Percentiles rank a stretch among this genome's conserved stretches.
Evolutionary conservation across 2,329 filamentous ascomycete genomes (phyloP).

Genomic region (Pyrenophora seminiperda): DNA sequence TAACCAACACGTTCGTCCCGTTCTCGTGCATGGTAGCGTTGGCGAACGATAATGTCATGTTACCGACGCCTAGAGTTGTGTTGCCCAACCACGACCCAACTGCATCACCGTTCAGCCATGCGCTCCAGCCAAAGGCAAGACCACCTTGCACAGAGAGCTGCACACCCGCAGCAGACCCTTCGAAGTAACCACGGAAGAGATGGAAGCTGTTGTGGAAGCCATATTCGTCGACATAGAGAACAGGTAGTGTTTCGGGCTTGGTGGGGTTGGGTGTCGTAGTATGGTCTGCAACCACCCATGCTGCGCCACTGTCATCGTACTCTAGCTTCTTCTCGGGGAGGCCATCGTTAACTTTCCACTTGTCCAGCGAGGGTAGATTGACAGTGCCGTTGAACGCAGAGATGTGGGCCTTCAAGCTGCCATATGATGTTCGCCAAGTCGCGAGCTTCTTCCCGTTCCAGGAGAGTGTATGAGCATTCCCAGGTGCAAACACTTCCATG

Average conservation of each 20-base stretch:
- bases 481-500: slow-evolving; percentile 47
- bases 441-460: slow-evolving; percentile 48
- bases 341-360: slow-evolving; percentile 57
- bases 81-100: slow-evolving; percentile 62
- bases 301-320: slow-evolving; percentile 52
- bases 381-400: slow-evolving; percentile 31
- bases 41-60: slow-evolving; percentile 56
- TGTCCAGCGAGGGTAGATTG: slow-evolving; percentile 49
- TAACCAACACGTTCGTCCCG: slow-evolving; percentile 56
- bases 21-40: slow-evolving; percentile 54
- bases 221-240: slow-evolving; percentile 52
- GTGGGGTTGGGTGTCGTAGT: slow-evolving; percentile 46
- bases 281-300: slow-evolving; percentile 52
- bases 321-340: slow-evolving; percentile 55
- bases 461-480: slow-evolving; percentile 33
- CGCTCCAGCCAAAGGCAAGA: slow-evolving; percentile 62
- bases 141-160: slow-evolving; percentile 61
- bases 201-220: slow-evolving; percentile 51
- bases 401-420: slow-evolving; percentile 44
- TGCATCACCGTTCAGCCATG: slow-evolving; percentile 63
- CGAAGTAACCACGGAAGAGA: slow-evolving; percentile 51
- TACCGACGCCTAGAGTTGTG: slow-evolving; percentile 46
- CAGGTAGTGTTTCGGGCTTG: slow-evolving; percentile 47
- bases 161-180: slow-evolving; percentile 49
- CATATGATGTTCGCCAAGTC: slow-evolving; percentile 42